Evolutionary conservation across 1,284 basidiomycete species (phyloP).

Genomic region (Moesziomyces aphidis): DNA sequence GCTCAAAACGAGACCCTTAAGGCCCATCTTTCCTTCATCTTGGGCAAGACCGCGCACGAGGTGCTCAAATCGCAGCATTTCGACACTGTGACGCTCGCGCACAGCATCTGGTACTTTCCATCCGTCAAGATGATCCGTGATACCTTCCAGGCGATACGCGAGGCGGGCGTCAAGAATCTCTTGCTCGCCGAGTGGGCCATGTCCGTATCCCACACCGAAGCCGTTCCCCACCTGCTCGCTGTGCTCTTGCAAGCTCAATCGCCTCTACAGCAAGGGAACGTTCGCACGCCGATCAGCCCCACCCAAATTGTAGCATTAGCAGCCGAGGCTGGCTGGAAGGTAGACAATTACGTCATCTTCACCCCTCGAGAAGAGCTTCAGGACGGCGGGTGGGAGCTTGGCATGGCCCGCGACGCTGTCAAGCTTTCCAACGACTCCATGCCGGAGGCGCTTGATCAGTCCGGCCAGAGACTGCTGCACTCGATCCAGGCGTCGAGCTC

Average conservation of each 20-base stretch:
- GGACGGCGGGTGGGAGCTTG: conserved; percentile 26
- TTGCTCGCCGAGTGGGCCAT: conserved; percentile 33
- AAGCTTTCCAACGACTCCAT: neutral
- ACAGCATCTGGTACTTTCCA: conserved; percentile 33
- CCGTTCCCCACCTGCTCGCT: conserved; percentile 23
- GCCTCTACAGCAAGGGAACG: conserved; percentile 12
- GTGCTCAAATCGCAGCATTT: conserved; percentile 2
- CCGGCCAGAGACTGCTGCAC: conserved; percentile 6
- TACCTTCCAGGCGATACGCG: conserved; percentile 10
- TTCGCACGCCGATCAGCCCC: conserved; percentile 16
- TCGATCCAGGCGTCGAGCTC: conserved; percentile 18
- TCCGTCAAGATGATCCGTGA: conserved; percentile 6
- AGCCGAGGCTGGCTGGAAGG: conserved; percentile 17
- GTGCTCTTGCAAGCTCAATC: conserved; percentile 28
- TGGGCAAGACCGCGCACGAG: conserved; percentile 19
- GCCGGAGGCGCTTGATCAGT: neutral
- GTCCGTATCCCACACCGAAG: conserved; percentile 18
- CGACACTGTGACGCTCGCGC: conserved; percentile 18
- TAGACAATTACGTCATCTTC: conserved; percentile 14
- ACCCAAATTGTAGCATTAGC: conserved; percentile 11
- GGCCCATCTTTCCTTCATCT: conserved; percentile 10
- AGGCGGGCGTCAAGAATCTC: conserved; percentile 25
- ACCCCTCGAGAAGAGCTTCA: conserved; percentile 14
- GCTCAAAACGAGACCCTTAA: neutral
- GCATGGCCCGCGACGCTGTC: conserved; percentile 20